phyloP scores from a whole-genome alignment of 73 alveolate genomes.

The Effrenium voratum region DNA sequence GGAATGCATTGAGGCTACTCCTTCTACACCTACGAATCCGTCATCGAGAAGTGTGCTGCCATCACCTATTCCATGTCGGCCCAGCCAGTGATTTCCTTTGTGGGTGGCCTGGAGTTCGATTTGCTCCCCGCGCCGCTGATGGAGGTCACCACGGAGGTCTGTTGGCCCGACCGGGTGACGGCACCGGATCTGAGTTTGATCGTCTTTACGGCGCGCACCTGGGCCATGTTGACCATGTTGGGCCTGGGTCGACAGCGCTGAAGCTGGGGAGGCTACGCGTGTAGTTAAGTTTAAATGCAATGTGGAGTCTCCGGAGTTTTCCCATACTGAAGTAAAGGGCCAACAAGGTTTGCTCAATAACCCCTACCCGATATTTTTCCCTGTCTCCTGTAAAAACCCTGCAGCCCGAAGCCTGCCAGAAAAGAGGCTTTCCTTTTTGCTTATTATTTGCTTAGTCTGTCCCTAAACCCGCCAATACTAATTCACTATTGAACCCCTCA shows the following conservation, averaged over 20 bases:
- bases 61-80: background rate
- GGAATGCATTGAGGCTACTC: conserved; percentile 13
- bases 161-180: conserved; percentile 52
- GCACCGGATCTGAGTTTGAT: conserved; percentile 37
- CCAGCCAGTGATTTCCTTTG: conserved; percentile 49
- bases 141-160: conserved; percentile 33
- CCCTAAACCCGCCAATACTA: no score
- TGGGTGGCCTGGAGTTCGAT: conserved; percentile 63
- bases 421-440: no score
- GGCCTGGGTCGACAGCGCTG: background rate
- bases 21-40: background rate
- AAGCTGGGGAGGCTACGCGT: no score
- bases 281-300: no score
- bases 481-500: no score
- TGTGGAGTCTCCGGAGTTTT: no score
- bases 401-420: no score
- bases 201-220: background rate
- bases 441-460: no score
- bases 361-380: no score
- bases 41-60: conserved; percentile 48
- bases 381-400: no score
- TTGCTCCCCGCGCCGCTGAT: conserved; percentile 17
- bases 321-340: no score
- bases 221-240: background rate
- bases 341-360: no score